Conservation (phyloP, 371 early-diverging fungal species). For the Spraguea lophii region DNA sequence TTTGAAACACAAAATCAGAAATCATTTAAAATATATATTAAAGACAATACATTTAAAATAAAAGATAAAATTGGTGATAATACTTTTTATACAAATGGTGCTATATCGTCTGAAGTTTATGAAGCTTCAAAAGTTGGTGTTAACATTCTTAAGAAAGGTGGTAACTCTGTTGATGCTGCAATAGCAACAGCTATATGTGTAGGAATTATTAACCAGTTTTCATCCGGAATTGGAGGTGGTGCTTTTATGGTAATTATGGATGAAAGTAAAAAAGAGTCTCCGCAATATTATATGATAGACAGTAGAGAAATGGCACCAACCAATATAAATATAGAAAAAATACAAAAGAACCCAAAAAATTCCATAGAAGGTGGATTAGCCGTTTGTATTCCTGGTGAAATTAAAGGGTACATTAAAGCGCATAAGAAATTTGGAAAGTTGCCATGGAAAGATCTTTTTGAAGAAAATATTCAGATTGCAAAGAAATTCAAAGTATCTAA, state of each 20-base stretch:
- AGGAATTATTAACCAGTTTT: slow-evolving; percentile 71
- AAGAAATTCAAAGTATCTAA: slow-evolving; percentile 51
- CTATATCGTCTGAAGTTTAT: slow-evolving; percentile 57
- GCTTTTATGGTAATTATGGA: slow-evolving; percentile 74
- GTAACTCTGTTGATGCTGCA: slow-evolving; percentile 82
- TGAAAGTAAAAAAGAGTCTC: slow-evolving; percentile 31
- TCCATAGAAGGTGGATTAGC: slow-evolving; percentile 59
- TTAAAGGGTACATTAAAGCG: slow-evolving; percentile 60
- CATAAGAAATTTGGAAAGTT: slow-evolving; percentile 51
- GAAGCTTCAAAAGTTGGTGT: slow-evolving; percentile 58
- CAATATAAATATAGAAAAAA: slow-evolving; percentile 55
- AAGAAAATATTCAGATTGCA: slow-evolving; percentile 57
- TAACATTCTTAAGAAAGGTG: slow-evolving; percentile 61
- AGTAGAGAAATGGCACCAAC: slow-evolving; percentile 67
- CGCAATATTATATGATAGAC: neutral
- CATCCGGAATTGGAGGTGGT: slow-evolving; percentile 86
- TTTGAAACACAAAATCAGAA: too few relatives aligned
- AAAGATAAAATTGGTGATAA: too few relatives aligned
- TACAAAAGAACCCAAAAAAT: slow-evolving; percentile 48
- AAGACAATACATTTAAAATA: too few relatives aligned
- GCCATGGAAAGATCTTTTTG: slow-evolving; percentile 60
- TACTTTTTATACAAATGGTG: slow-evolving; percentile 46
- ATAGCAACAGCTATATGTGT: slow-evolving; percentile 73
- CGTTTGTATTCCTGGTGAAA: slow-evolving; percentile 72
- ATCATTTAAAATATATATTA: too few relatives aligned